Percentiles rank a stretch among this genome's conserved stretches.
Conservation (phyloP, 345 rosid genomes). For the Firmiana major region DNA sequence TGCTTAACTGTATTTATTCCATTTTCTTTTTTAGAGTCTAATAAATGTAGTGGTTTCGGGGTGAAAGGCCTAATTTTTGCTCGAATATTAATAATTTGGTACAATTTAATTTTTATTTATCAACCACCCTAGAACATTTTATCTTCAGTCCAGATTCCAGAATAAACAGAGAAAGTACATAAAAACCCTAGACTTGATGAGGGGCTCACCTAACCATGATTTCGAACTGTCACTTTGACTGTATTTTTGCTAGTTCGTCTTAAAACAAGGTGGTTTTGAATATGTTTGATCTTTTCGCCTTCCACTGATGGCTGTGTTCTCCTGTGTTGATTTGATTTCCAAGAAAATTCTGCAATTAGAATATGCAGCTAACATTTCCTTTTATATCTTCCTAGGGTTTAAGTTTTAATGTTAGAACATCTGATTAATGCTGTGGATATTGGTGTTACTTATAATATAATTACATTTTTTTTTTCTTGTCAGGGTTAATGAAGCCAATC, state of each 20-base stretch:
- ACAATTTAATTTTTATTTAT: not conserved
- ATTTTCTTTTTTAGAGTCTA: not conserved
- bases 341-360: not conserved
- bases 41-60: not conserved
- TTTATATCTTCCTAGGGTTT: not conserved
- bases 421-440: not conserved
- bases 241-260: not conserved
- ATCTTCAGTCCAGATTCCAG: not conserved
- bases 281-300: not conserved
- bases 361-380: not conserved
- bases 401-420: not conserved
- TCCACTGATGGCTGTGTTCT: not conserved
- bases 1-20: not conserved
- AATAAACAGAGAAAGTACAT: not conserved
- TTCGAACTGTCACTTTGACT: not conserved
- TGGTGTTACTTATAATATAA: not conserved
- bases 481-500: constrained; percentile 48
- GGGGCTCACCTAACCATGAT: not conserved
- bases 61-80: not conserved
- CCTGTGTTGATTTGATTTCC: not conserved
- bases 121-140: not conserved
- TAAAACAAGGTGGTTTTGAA: not conserved
- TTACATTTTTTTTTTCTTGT: constrained; percentile 11
- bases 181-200: not conserved
- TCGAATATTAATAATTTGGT: not conserved